Evolutionary conservation across 1,284 basidiomycete species (phyloP).

Genomic region (Ceratobasidium sp.): DNA sequence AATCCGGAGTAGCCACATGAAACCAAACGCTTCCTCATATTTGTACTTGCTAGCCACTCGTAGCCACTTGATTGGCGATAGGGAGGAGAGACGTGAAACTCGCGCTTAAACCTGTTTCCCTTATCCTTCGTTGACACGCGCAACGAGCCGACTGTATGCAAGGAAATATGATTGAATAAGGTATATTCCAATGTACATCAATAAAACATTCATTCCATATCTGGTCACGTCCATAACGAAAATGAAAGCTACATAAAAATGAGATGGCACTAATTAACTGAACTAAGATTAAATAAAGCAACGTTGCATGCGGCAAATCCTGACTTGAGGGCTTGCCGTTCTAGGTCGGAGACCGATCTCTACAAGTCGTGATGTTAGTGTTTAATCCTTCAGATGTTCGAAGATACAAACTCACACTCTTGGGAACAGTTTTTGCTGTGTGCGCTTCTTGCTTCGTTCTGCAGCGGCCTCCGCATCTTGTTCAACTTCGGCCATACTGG

Average conservation of each 20-base stretch:
- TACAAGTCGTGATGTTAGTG: background rate
- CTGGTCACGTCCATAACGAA: background rate
- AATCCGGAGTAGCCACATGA: slow-evolving; percentile 12
- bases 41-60: background rate
- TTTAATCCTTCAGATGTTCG: background rate
- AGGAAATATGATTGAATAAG: background rate
- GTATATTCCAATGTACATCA: slow-evolving; percentile 21
- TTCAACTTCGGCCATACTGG: slow-evolving; percentile 22
- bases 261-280: slow-evolving; percentile 8
- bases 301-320: background rate
- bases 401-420: slow-evolving; percentile 11
- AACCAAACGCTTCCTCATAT: background rate
- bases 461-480: slow-evolving; percentile 36
- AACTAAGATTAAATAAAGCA: slow-evolving; percentile 8
- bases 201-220: slow-evolving; percentile 17
- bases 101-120: background rate
- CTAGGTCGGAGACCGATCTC: slow-evolving; percentile 37
- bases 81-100: background rate
- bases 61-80: background rate
- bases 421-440: slow-evolving; percentile 25
- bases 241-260: slow-evolving; percentile 40
- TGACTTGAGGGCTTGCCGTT: background rate
- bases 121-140: background rate
- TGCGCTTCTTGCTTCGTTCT: slow-evolving; percentile 23
- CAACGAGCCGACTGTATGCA: background rate